These are phyloP conservation scores for Phytopythium ostracodes DNA, from an alignment of 352 stramenopile genomes.

Conservation along the genomic window DNA sequence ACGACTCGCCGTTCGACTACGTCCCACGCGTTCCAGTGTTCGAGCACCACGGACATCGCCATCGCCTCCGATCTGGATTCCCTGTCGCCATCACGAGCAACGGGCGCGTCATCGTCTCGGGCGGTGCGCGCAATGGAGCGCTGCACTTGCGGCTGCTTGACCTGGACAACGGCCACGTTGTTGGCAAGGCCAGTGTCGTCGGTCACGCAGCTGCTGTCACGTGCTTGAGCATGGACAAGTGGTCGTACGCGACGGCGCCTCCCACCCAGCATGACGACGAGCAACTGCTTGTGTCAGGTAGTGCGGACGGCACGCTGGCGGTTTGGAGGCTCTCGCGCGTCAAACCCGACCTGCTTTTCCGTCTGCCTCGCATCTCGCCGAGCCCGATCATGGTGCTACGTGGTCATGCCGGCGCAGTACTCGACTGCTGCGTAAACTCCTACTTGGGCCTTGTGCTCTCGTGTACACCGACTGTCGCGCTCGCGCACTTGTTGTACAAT, in stretches of 20 bases:
- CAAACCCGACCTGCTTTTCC: conserved; percentile 73
- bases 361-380: conserved; percentile 61
- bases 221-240: conserved; percentile 65
- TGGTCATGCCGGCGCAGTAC: conserved; percentile 42
- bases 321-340: conserved; percentile 73
- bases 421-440: conserved; percentile 64
- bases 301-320: conserved; percentile 57
- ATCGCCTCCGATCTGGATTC: conserved; percentile 18
- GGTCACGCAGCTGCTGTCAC: conserved; percentile 68
- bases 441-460: conserved; percentile 64
- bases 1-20: conserved; percentile 77
- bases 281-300: conserved; percentile 70
- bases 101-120: conserved; percentile 67
- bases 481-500: conserved; percentile 75
- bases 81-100: conserved; percentile 66
- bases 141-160: conserved; percentile 76
- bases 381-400: conserved; percentile 60
- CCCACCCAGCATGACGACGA: conserved; percentile 54
- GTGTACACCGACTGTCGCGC: conserved; percentile 39
- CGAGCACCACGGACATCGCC: conserved; percentile 23
- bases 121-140: conserved; percentile 65
- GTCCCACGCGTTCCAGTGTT: conserved; percentile 78
- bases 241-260: conserved; percentile 31
- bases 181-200: conserved; percentile 78
- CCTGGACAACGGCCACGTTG: conserved; percentile 75